phyloP scores from a whole-genome alignment of 441 rosid genomes.

The Populus hybrid region DNA sequence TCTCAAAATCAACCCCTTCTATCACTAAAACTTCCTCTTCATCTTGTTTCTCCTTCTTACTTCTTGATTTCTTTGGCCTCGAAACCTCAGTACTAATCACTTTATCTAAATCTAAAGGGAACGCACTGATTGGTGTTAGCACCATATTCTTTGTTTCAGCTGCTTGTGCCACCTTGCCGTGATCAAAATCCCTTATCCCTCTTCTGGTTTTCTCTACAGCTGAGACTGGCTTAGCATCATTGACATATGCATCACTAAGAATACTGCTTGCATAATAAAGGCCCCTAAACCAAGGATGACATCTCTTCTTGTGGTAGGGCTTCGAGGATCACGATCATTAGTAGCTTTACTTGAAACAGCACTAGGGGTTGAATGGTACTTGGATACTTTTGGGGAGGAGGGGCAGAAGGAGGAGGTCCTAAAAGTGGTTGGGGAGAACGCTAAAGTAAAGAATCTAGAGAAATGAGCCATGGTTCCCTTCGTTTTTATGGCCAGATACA shows the following conservation, averaged over 20 bases:
- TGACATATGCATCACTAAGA: neutral
- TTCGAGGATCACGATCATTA: slow-evolving; percentile 18
- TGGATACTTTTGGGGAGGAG: slow-evolving; percentile 22
- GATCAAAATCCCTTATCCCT: slow-evolving; percentile 28
- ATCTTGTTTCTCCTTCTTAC: slow-evolving; percentile 48
- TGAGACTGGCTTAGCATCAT: slow-evolving; percentile 30
- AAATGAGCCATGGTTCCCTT: slow-evolving; percentile 31
- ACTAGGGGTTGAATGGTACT: slow-evolving; percentile 12
- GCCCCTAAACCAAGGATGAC: slow-evolving; percentile 47
- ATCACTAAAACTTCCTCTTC: slow-evolving; percentile 55
- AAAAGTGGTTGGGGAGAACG: neutral
- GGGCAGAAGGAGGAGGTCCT: slow-evolving; percentile 1
- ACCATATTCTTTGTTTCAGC: slow-evolving; percentile 21
- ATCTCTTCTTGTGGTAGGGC: slow-evolving; percentile 33
- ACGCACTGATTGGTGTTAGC: slow-evolving; percentile 15
- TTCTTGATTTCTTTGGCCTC: slow-evolving; percentile 57
- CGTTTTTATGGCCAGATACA: no score
- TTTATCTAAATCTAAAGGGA: slow-evolving; percentile 43
- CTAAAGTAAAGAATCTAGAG: neutral
- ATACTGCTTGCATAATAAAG: slow-evolving; percentile 32
- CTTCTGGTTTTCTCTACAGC: slow-evolving; percentile 36
- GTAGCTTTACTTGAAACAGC: slow-evolving; percentile 29
- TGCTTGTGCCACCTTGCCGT: slow-evolving; percentile 28
- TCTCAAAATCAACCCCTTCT: slow-evolving; percentile 40
- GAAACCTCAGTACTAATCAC: slow-evolving; percentile 28